phyloP scores from a whole-genome alignment of 257 asterid species.

The Gentiana dahurica region DNA sequence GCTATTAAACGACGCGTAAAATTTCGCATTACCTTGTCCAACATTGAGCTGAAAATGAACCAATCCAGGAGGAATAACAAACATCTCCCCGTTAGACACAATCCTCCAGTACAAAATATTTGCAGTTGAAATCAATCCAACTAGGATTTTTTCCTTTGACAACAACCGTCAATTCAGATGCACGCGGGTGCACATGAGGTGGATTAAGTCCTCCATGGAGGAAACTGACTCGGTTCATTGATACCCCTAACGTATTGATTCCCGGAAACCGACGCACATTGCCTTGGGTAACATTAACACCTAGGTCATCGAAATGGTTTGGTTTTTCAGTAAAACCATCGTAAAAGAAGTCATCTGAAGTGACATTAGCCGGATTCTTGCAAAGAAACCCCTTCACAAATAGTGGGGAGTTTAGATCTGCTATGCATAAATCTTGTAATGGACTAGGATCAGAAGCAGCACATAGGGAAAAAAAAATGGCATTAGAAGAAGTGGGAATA shows the following conservation, averaged over 20 bases:
- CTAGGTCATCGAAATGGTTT: neutral
- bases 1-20: constrained; percentile 9
- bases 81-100: constrained; percentile 8
- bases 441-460: too few species aligned
- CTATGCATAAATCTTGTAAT: neutral
- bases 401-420: neutral
- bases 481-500: too few species aligned
- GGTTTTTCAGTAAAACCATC: constrained; percentile 1
- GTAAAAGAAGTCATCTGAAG: constrained; percentile 11
- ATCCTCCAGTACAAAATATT: constrained; percentile 8
- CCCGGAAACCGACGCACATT: constrained; percentile 8
- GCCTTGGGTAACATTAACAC: constrained; percentile 1
- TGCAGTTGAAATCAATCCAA: constrained; percentile 6
- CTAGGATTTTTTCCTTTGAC: constrained; percentile 11
- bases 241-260: constrained; percentile 12
- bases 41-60: constrained; percentile 17
- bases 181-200: constrained; percentile 15
- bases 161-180: constrained; percentile 11
- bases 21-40: constrained; percentile 7
- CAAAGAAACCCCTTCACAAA: constrained; percentile 8
- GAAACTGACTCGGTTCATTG: constrained; percentile 10
- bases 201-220: constrained; percentile 13
- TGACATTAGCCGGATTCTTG: constrained; percentile 4
- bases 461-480: too few species aligned
- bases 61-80: constrained; percentile 14